Evolutionary conservation across 2,329 filamentous ascomycete species (phyloP).

Genomic region (Fusarium vanettenii): DNA sequence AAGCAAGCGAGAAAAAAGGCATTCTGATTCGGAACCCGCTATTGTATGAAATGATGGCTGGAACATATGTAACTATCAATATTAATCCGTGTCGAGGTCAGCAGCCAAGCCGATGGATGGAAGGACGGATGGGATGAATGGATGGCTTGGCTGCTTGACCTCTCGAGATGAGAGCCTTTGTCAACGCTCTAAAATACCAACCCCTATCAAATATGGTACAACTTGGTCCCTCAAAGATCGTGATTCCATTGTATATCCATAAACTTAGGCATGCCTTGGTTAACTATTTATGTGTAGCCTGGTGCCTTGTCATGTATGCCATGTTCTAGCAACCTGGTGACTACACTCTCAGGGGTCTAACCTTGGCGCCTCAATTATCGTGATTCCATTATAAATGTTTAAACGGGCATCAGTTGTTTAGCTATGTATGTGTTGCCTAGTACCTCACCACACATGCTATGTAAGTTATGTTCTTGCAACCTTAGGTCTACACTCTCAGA

Average conservation of each 20-base stretch:
- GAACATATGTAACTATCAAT: constrained; percentile 32
- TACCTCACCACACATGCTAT: neutral
- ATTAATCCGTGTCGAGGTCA: constrained; percentile 37
- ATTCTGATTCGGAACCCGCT: constrained; percentile 24
- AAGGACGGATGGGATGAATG: neutral
- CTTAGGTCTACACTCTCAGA: neutral
- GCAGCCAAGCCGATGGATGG: neutral
- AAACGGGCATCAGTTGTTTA: neutral
- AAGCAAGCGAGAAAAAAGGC: constrained; percentile 28
- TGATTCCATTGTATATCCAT: neutral
- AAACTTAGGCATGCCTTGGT: neutral
- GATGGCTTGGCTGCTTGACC: constrained; percentile 13
- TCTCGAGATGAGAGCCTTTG: constrained; percentile 8
- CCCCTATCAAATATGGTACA: constrained; percentile 10
- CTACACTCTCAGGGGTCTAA: neutral
- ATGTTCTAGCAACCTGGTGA: neutral
- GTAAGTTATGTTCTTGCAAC: neutral
- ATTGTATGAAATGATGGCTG: constrained; percentile 30
- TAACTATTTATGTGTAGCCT: neutral
- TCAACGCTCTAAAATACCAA: constrained; percentile 25
- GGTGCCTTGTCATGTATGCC: neutral
- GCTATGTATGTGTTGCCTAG: neutral
- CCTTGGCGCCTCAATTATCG: neutral
- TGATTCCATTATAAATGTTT: neutral
- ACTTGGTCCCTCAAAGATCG: neutral